These are phyloP conservation scores for Heterobasidion parviporum DNA, from an alignment of 1,284 basidiomycete species.

Conservation along the genomic window DNA sequence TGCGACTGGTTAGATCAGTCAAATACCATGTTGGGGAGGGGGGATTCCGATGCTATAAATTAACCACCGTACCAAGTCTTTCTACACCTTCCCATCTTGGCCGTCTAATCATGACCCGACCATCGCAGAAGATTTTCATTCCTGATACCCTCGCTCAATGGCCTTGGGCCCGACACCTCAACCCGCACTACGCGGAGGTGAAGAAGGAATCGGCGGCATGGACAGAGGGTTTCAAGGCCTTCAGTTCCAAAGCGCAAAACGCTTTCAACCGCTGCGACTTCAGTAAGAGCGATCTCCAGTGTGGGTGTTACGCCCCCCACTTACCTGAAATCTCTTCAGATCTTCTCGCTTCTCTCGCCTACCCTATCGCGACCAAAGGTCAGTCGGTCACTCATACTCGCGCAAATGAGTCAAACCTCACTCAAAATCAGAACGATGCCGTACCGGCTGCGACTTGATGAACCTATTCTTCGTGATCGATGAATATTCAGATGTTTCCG, in stretches of 20 bases:
- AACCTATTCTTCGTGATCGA: conserved; percentile 24
- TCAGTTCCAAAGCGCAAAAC: conserved; percentile 1
- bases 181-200: conserved; percentile 6
- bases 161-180: conserved; percentile 4
- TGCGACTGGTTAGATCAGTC: no score
- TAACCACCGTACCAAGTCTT: no score
- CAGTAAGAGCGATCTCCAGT: neutral
- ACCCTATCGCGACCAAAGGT: conserved; percentile 1
- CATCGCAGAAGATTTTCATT: conserved; percentile 3
- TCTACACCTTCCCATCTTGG: no score
- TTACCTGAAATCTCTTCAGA: neutral
- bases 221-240: conserved; percentile 4
- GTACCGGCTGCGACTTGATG: conserved; percentile 19
- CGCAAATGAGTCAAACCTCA: neutral
- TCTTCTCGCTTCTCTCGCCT: conserved; percentile 4
- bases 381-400: neutral
- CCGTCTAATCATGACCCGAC: neutral
- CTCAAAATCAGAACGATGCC: neutral
- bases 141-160: conserved; percentile 3
- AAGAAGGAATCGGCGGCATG: conserved; percentile 3
- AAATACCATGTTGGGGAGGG: no score
- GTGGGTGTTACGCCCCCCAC: neutral
- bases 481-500: conserved; percentile 22
- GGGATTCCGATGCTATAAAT: no score
- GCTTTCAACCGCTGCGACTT: conserved; percentile 8